Evolutionary conservation across 2,329 filamentous ascomycete genomes (phyloP).

Genomic region (Emergomyces orientalis): DNA sequence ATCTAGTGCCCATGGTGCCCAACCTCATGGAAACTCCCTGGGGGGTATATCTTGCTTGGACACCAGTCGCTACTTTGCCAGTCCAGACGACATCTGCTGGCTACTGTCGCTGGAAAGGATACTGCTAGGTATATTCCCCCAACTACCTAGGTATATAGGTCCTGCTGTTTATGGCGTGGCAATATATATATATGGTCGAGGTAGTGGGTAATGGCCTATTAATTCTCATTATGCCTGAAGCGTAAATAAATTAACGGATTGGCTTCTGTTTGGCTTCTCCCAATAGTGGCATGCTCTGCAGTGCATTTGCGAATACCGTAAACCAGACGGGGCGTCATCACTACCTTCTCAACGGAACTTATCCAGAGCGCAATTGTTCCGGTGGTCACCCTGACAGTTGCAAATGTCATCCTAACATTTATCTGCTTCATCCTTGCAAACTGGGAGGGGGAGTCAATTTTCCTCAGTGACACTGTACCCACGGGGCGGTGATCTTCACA

Average conservation of each 20-base stretch:
- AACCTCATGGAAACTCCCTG: not conserved
- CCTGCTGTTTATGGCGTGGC: no score
- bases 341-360: not conserved
- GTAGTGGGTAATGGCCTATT: no score
- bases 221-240: no score
- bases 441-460: not conserved
- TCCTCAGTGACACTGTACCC: not conserved
- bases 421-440: not conserved
- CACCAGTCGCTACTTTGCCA: no score
- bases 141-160: no score
- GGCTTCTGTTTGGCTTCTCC: no score
- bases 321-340: not conserved
- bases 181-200: no score
- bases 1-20: not conserved
- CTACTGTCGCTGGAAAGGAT: no score
- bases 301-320: not conserved
- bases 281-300: not conserved
- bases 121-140: no score
- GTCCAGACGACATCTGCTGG: no score
- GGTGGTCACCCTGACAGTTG: not conserved
- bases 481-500: not conserved
- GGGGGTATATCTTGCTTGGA: no score
- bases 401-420: not conserved
- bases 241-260: no score
- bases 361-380: not conserved